phyloP scores from a whole-genome alignment of 129 eudicot genomes.

The Centrapalus pauciflorus region DNA sequence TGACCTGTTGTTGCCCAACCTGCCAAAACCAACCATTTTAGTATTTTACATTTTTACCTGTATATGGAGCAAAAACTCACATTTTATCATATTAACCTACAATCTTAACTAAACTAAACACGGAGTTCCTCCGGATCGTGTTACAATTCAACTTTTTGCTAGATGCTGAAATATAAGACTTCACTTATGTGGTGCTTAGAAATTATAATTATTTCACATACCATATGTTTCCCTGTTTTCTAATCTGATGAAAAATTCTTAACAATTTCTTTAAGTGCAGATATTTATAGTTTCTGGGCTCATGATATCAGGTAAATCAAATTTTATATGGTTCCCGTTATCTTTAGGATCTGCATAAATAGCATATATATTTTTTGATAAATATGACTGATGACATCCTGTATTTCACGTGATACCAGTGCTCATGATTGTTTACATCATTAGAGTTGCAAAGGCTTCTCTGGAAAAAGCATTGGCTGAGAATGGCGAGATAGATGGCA shows the following conservation, averaged over 20 bases:
- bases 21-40: too few relatives aligned
- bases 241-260: slow-evolving; percentile 3
- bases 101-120: background rate
- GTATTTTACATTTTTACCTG: too few relatives aligned
- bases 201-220: too few relatives aligned
- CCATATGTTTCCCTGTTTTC: background rate
- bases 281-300: slow-evolving; percentile 52
- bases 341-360: background rate
- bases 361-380: background rate
- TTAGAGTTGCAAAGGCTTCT: slow-evolving; percentile 76
- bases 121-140: background rate
- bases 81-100: background rate
- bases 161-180: background rate
- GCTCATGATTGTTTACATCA: slow-evolving; percentile 48
- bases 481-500: slow-evolving; percentile 41
- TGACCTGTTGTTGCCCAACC: too few relatives aligned
- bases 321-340: background rate
- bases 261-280: slow-evolving; percentile 42
- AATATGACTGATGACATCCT: slow-evolving; percentile 1
- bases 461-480: slow-evolving; percentile 85
- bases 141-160: background rate
- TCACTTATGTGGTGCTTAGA: background rate
- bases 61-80: too few relatives aligned
- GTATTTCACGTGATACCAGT: slow-evolving; percentile 34
- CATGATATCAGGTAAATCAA: slow-evolving; percentile 58